A percentile compares a stretch with the other conserved stretches of the same genome.
These are phyloP conservation scores for Cystobasidium ongulense DNA, from an alignment of 768 basidiomycete species.

Conservation along the genomic window DNA sequence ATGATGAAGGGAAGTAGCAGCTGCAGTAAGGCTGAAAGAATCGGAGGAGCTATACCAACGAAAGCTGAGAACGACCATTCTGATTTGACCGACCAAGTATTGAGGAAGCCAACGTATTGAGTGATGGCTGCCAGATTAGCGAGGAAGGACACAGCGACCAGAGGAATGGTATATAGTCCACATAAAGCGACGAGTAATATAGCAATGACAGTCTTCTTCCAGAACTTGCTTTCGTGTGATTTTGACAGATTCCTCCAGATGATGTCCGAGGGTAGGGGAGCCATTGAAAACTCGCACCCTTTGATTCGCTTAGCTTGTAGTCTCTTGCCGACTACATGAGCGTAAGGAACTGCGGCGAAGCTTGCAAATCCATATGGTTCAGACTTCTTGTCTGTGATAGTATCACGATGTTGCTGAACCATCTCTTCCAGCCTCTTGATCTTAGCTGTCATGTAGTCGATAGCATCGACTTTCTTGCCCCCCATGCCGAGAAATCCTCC, in stretches of 20 bases:
- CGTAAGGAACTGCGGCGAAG: constrained; percentile 63
- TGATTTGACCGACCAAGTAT: constrained; percentile 61
- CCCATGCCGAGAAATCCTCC: constrained; percentile 77
- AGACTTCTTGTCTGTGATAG: constrained; percentile 48
- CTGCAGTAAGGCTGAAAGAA: constrained; percentile 70
- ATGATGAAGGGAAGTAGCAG: constrained; percentile 79
- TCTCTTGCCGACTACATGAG: constrained; percentile 71
- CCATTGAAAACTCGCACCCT: constrained; percentile 62
- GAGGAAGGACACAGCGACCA: constrained; percentile 78
- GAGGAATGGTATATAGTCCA: constrained; percentile 88
- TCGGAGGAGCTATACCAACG: constrained; percentile 76
- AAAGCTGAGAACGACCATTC: constrained; percentile 66
- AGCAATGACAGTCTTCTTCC: constrained; percentile 68
- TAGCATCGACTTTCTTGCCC: constrained; percentile 77
- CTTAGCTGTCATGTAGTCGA: constrained; percentile 63
- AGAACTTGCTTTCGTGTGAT: constrained; percentile 57
- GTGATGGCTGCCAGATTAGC: constrained; percentile 74
- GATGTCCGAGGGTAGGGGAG: constrained; percentile 70
- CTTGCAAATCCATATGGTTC: constrained; percentile 69
- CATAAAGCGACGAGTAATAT: constrained; percentile 67
- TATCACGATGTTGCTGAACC: constrained; percentile 69
- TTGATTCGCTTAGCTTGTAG: constrained; percentile 63
- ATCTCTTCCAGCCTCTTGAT: constrained; percentile 47
- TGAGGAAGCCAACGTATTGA: constrained; percentile 64
- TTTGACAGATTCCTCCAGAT: constrained; percentile 86